These are phyloP conservation scores for Lunasporangiospora selenospora DNA, from an alignment of 192 early-diverging fungal genomes.

Conservation along the genomic window DNA sequence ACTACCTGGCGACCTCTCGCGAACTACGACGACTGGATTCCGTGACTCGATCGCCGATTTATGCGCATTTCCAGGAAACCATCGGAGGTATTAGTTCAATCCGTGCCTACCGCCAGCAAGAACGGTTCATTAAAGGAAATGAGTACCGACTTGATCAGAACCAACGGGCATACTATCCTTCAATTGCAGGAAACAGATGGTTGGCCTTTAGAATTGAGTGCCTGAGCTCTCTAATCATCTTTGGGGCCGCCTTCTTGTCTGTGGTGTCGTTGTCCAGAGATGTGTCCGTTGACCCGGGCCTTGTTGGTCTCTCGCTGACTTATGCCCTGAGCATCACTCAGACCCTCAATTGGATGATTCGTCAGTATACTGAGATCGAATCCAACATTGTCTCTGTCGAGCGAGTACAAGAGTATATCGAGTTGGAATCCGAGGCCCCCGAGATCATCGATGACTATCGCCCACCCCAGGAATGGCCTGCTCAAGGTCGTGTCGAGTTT, in stretches of 20 bases:
- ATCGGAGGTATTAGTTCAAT: conserved; percentile 79
- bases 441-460: conserved; percentile 65
- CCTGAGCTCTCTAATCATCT: conserved; percentile 79
- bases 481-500: conserved; percentile 79
- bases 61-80: conserved; percentile 78
- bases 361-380: conserved; percentile 88
- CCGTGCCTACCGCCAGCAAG: conserved; percentile 78
- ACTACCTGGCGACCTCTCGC: conserved; percentile 78
- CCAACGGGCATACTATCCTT: conserved; percentile 80
- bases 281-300: conserved; percentile 68
- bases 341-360: conserved; percentile 87
- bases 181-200: conserved; percentile 76
- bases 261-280: conserved; percentile 71
- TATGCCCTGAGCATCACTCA: conserved; percentile 83
- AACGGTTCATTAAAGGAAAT: conserved; percentile 74
- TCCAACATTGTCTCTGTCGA: conserved; percentile 87
- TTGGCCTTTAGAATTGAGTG: conserved; percentile 83
- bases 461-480: conserved; percentile 75
- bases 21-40: conserved; percentile 87
- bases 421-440: conserved; percentile 82
- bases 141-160: conserved; percentile 78
- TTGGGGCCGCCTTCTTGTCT: conserved; percentile 78
- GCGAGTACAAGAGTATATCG: conserved; percentile 80
- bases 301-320: conserved; percentile 70
- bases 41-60: conserved; percentile 78